These are phyloP conservation scores for Solanum appendiculatum DNA, from an alignment of 257 asterid genomes.

Conservation along the genomic window DNA sequence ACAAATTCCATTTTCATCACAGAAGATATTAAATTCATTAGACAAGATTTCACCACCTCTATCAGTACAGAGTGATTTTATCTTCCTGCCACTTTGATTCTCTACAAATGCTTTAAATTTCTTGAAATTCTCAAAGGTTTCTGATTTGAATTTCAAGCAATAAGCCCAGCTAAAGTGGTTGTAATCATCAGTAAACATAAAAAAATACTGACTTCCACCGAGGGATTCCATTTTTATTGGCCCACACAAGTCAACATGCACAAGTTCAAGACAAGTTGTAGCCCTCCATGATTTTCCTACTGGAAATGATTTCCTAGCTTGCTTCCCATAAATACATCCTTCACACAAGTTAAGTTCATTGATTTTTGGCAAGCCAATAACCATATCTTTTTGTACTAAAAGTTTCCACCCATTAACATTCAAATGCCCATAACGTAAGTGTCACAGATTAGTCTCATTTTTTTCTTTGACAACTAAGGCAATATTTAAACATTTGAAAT, in stretches of 20 bases:
- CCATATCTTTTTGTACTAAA: conserved; percentile 6
- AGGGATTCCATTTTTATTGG: not conserved
- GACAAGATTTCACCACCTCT: conserved; percentile 10
- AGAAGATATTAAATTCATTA: not conserved
- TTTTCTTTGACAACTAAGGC: not conserved
- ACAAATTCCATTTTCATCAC: not conserved
- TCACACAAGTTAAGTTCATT: not conserved
- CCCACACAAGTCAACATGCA: not conserved
- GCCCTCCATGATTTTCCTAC: conserved; percentile 7
- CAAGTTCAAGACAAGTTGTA: not conserved
- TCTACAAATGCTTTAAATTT: conserved; percentile 2
- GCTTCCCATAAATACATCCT: not conserved
- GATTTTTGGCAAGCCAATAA: not conserved
- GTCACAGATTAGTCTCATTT: not conserved
- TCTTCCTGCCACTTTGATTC: not conserved
- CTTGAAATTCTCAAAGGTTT: not conserved
- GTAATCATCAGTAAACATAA: conserved; percentile 1
- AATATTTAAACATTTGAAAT: not conserved
- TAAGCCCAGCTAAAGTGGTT: conserved; percentile 4
- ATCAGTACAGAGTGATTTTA: not conserved
- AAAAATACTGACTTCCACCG: not conserved
- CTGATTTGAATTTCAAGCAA: not conserved
- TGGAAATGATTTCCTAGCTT: not conserved
- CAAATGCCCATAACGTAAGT: not conserved
- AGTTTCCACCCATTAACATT: not conserved